These are phyloP conservation scores for Phytophthora chlamydospora DNA, from an alignment of 352 stramenopile species.

Conservation along the genomic window DNA sequence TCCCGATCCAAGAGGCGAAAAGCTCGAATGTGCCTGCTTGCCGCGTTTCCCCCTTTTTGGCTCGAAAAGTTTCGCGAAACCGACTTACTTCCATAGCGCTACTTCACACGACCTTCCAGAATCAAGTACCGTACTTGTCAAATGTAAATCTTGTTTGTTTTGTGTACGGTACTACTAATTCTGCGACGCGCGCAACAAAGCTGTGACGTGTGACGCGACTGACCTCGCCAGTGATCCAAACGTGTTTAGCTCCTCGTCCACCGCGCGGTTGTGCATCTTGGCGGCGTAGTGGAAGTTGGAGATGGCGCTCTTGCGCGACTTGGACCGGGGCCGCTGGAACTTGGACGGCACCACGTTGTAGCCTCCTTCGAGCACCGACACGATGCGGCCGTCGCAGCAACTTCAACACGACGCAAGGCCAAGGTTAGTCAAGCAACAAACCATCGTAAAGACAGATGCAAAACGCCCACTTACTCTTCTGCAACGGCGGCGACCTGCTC, in stretches of 20 bases:
- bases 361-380: constrained; percentile 95
- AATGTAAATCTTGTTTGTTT: neutral
- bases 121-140: too few species aligned
- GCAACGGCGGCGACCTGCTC: constrained; percentile 88
- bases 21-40: constrained; percentile 26
- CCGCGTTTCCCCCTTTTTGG: constrained; percentile 15
- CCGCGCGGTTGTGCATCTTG: constrained; percentile 56
- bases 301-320: constrained; percentile 32
- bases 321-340: constrained; percentile 42
- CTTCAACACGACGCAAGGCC: constrained; percentile 25
- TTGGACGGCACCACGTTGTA: constrained; percentile 83
- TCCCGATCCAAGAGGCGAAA: constrained; percentile 27
- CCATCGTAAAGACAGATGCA: neutral
- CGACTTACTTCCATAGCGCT: neutral
- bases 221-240: constrained; percentile 67
- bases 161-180: constrained; percentile 19
- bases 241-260: constrained; percentile 57
- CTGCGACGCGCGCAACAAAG: constrained; percentile 49
- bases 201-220: constrained; percentile 66
- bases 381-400: constrained; percentile 91
- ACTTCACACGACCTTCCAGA: too few species aligned
- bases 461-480: constrained; percentile 80
- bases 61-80: constrained; percentile 29
- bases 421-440: constrained; percentile 9
- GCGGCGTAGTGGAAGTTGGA: constrained; percentile 62